Evolutionary conservation across 768 basidiomycete genomes (phyloP).

Genomic region (Crucibulum laeve): DNA sequence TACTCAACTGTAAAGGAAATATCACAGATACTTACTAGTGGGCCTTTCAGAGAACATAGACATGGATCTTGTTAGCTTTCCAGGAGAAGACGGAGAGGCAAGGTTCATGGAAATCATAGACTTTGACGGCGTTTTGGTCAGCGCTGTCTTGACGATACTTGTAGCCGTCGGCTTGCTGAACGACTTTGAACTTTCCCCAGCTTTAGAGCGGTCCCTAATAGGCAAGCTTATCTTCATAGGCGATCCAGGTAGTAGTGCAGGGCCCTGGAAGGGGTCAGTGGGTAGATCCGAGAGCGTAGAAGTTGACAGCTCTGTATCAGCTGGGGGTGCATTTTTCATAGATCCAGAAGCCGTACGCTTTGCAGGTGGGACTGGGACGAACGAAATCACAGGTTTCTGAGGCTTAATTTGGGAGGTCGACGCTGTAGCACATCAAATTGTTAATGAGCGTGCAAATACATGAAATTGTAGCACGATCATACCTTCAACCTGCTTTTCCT

Average conservation of each 20-base stretch:
- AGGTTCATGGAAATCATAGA: slow-evolving; percentile 12
- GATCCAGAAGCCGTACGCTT: slow-evolving; percentile 13
- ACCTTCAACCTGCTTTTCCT: slow-evolving; percentile 6
- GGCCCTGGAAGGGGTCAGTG: slow-evolving; percentile 5
- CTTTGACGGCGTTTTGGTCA: slow-evolving; percentile 21
- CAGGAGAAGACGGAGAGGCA: slow-evolving; percentile 22
- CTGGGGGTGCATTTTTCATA: slow-evolving; percentile 2
- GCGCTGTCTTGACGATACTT: slow-evolving; percentile 15
- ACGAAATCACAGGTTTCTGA: background rate
- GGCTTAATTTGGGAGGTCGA: background rate
- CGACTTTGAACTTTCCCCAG: slow-evolving; percentile 3
- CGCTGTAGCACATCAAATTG: background rate
- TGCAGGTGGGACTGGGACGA: background rate
- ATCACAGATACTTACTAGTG: slow-evolving; percentile 17
- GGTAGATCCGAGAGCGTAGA: slow-evolving; percentile 10
- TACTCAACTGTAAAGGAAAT: background rate
- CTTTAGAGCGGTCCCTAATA: slow-evolving; percentile 6
- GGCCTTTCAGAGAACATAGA: slow-evolving; percentile 22
- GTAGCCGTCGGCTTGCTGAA: slow-evolving; percentile 13
- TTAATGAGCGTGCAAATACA: background rate
- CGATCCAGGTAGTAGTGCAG: slow-evolving; percentile 20
- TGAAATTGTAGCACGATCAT: background rate
- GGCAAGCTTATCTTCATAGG: slow-evolving; percentile 29
- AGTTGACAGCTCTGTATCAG: slow-evolving; percentile 9
- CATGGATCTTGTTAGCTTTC: slow-evolving; percentile 25